Conservation (phyloP, 2,329 filamentous ascomycete species). For the Penicillium verrucosum region DNA sequence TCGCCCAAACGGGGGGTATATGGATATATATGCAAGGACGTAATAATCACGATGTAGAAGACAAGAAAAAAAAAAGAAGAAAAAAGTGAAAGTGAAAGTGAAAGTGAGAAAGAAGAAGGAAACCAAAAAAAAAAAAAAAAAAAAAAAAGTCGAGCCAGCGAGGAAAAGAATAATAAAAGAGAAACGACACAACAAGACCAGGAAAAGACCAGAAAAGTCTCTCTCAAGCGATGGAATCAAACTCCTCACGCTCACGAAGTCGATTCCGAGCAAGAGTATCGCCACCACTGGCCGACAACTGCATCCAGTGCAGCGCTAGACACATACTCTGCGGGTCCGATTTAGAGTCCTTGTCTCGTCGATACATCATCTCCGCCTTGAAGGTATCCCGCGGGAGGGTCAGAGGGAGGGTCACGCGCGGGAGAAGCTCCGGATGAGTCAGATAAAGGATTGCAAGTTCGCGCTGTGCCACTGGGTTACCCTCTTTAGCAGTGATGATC, state of each 20-base stretch:
- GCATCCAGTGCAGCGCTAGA: slow-evolving; percentile 96
- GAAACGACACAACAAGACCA: slow-evolving; percentile 11
- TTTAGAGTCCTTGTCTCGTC: slow-evolving; percentile 59
- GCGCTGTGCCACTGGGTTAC: slow-evolving; percentile 80
- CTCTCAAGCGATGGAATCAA: slow-evolving; percentile 55
- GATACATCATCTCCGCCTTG: slow-evolving; percentile 77
- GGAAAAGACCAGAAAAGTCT: neutral
- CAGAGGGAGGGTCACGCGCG: slow-evolving; percentile 75
- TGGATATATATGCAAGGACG: slow-evolving; percentile 22
- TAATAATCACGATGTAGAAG: slow-evolving; percentile 17
- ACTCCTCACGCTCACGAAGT: slow-evolving; percentile 67
- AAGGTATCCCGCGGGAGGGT: slow-evolving; percentile 85
- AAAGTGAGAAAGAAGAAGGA: neutral
- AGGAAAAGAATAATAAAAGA: slow-evolving; percentile 31
- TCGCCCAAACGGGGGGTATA: slow-evolving; percentile 24
- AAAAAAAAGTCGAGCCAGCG: slow-evolving; percentile 13
- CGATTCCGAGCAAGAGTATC: slow-evolving; percentile 81
- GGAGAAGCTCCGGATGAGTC: slow-evolving; percentile 80
- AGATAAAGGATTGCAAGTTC: slow-evolving; percentile 93
- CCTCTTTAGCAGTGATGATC: slow-evolving; percentile 90
- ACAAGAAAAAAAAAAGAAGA: slow-evolving; percentile 6
- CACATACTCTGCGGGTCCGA: slow-evolving; percentile 89
- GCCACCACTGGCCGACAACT: slow-evolving; percentile 77
- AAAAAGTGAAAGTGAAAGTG: neutral
- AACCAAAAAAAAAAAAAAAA: neutral